phyloP scores from a whole-genome alignment of 2,329 filamentous ascomycete genomes.

The Apiospora sp. region DNA sequence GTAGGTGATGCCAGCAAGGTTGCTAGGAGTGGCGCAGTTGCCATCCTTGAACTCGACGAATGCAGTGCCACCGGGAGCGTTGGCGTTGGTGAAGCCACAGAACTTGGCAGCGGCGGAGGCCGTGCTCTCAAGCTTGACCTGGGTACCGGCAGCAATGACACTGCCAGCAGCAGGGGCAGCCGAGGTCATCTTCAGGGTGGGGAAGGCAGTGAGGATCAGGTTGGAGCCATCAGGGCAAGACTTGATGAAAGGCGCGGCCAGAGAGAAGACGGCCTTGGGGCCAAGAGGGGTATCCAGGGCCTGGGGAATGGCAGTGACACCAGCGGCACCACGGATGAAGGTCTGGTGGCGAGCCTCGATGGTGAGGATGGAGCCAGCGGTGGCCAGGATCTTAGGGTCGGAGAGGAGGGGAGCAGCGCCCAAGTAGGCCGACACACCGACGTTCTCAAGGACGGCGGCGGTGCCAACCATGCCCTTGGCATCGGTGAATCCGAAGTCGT shows the following conservation, averaged over 20 bases:
- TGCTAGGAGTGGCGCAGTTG: slow-evolving; percentile 68
- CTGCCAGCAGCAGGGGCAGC: slow-evolving; percentile 50
- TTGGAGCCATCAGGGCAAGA: slow-evolving; percentile 73
- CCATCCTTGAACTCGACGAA: slow-evolving; percentile 65
- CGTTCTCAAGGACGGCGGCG: slow-evolving; percentile 74
- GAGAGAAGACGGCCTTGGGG: slow-evolving; percentile 74
- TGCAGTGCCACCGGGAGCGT: slow-evolving; percentile 62
- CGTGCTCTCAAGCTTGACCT: slow-evolving; percentile 58
- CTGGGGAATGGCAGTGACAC: slow-evolving; percentile 67
- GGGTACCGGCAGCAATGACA: slow-evolving; percentile 49
- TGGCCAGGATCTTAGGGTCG: slow-evolving; percentile 65
- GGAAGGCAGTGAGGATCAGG: slow-evolving; percentile 70
- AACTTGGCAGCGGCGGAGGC: slow-evolving; percentile 60
- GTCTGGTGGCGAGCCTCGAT: slow-evolving; percentile 79
- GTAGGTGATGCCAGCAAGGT: slow-evolving; percentile 70
- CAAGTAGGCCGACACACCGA: slow-evolving; percentile 78
- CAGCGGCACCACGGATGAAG: slow-evolving; percentile 69
- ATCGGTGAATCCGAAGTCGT: slow-evolving; percentile 75
- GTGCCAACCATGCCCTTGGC: slow-evolving; percentile 73
- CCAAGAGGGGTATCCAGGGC: slow-evolving; percentile 76
- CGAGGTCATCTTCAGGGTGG: slow-evolving; percentile 60
- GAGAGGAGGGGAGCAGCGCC: slow-evolving; percentile 73
- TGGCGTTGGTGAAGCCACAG: slow-evolving; percentile 74
- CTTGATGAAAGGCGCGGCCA: slow-evolving; percentile 76
- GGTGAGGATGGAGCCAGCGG: slow-evolving; percentile 75